A percentile compares a stretch with the other conserved stretches of the same genome.
phyloP scores from a whole-genome alignment of 257 asterid genomes.

The Nicotiana knightiana region DNA sequence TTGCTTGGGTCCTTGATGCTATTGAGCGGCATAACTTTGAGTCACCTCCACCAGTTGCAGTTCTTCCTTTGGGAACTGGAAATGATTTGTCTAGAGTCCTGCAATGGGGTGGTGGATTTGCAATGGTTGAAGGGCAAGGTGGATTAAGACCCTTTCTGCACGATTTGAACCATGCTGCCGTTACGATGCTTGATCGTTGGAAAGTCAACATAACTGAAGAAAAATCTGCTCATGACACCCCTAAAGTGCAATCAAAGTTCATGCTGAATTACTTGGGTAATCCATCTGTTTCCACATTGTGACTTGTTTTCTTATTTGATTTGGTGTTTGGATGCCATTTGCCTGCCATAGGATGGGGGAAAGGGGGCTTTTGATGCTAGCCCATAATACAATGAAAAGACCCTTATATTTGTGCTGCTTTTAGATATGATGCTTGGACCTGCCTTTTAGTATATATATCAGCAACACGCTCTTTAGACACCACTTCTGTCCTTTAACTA shows the following conservation, averaged over 20 bases:
- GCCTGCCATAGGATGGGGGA: not conserved
- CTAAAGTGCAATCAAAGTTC: conserved; percentile 54
- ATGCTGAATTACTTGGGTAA: conserved; percentile 90
- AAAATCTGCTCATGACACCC: conserved; percentile 29
- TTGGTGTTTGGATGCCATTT: not conserved
- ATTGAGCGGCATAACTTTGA: conserved; percentile 61
- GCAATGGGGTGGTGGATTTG: conserved; percentile 82
- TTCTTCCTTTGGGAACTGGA: conserved; percentile 89
- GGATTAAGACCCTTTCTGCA: conserved; percentile 64
- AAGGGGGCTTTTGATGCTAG: not conserved
- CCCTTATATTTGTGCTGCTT: not conserved
- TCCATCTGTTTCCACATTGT: not conserved
- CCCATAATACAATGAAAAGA: not conserved
- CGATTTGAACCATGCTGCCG: conserved; percentile 66
- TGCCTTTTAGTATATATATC: not conserved
- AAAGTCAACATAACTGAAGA: conserved; percentile 57
- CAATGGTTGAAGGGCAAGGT: conserved; percentile 71
- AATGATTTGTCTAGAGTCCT: conserved; percentile 79
- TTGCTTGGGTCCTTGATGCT: conserved; percentile 88
- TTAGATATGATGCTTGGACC: not conserved
- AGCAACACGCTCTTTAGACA: not conserved
- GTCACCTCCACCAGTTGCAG: conserved; percentile 84
- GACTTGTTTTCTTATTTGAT: not conserved
- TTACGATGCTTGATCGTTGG: conserved; percentile 91
- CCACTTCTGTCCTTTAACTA: not conserved